Percentiles rank a stretch among this genome's conserved stretches.
Evolutionary conservation across 2,329 filamentous ascomycete genomes (phyloP).

Genomic region (Ilyonectria robusta): DNA sequence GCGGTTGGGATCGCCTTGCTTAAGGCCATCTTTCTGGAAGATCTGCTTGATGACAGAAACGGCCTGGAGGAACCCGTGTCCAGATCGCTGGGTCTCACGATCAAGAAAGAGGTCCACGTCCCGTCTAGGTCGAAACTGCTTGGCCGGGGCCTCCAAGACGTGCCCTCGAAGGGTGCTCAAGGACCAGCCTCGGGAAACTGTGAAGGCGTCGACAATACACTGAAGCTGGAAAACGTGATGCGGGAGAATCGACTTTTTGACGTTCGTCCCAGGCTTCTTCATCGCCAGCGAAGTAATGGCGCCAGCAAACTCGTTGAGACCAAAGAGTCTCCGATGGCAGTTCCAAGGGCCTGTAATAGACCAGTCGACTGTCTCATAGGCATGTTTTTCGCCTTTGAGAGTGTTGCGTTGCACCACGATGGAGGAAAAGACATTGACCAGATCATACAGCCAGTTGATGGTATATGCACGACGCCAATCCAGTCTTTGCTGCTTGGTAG

Average conservation of each 20-base stretch:
- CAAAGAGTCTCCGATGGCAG: conserved; percentile 55
- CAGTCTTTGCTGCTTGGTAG: conserved; percentile 55
- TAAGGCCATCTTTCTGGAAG: conserved; percentile 3
- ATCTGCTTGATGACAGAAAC: neutral
- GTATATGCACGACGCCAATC: conserved; percentile 64
- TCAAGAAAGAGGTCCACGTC: conserved; percentile 63
- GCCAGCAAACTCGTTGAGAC: conserved; percentile 62
- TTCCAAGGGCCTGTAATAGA: conserved; percentile 53
- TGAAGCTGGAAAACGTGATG: conserved; percentile 66
- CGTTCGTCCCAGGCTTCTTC: conserved; percentile 57
- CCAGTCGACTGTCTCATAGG: conserved; percentile 58
- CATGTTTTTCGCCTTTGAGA: conserved; percentile 51
- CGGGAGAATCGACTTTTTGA: conserved; percentile 59
- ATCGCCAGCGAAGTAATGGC: conserved; percentile 61
- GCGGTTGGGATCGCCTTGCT: neutral
- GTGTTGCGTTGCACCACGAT: conserved; percentile 57
- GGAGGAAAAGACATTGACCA: conserved; percentile 62
- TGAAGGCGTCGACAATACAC: conserved; percentile 64
- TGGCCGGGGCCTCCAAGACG: conserved; percentile 52
- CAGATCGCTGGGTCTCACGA: conserved; percentile 46
- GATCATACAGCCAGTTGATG: conserved; percentile 67
- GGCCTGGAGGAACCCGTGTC: conserved; percentile 26
- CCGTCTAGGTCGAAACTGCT: conserved; percentile 53
- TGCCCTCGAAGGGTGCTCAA: conserved; percentile 52
- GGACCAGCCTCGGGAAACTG: conserved; percentile 61